These are phyloP conservation scores for Globisporangium echinulatum DNA, from an alignment of 352 stramenopile genomes.

Conservation along the genomic window DNA sequence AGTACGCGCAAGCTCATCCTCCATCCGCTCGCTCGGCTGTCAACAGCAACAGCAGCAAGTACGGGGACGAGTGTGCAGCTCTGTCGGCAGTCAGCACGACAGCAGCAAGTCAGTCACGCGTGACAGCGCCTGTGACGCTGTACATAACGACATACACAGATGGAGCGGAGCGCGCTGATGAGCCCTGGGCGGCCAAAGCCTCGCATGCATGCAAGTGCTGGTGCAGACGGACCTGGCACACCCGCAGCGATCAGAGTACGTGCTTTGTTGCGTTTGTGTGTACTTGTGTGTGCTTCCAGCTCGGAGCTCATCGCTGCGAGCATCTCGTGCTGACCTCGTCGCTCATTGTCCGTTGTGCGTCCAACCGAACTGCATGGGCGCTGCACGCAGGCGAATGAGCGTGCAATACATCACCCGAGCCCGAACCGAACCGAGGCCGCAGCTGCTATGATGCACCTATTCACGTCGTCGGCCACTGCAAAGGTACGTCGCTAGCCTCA, in stretches of 20 bases:
- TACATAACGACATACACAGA: too few relatives aligned
- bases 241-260: slow-evolving; percentile 14
- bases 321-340: background rate
- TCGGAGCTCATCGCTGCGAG: too few relatives aligned
- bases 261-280: background rate
- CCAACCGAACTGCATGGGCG: background rate
- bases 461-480: slow-evolving; percentile 31
- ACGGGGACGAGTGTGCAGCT: too few relatives aligned
- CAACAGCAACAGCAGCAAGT: too few relatives aligned
- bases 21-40: too few relatives aligned
- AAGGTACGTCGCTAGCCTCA: too few relatives aligned
- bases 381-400: slow-evolving; percentile 14
- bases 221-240: slow-evolving; percentile 16
- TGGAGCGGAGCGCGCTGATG: slow-evolving; percentile 33
- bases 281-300: too few relatives aligned
- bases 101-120: too few relatives aligned
- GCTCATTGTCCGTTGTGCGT: background rate
- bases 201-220: slow-evolving; percentile 2
- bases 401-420: slow-evolving; percentile 57
- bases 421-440: slow-evolving; percentile 74
- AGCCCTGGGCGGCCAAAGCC: slow-evolving; percentile 28
- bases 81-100: background rate
- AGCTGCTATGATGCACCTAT: slow-evolving; percentile 74
- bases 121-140: too few relatives aligned
- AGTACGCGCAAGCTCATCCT: too few relatives aligned